Evolutionary conservation across 495 filamentous ascomycete genomes (phyloP).

Genomic region (Penicillium waksmanii): DNA sequence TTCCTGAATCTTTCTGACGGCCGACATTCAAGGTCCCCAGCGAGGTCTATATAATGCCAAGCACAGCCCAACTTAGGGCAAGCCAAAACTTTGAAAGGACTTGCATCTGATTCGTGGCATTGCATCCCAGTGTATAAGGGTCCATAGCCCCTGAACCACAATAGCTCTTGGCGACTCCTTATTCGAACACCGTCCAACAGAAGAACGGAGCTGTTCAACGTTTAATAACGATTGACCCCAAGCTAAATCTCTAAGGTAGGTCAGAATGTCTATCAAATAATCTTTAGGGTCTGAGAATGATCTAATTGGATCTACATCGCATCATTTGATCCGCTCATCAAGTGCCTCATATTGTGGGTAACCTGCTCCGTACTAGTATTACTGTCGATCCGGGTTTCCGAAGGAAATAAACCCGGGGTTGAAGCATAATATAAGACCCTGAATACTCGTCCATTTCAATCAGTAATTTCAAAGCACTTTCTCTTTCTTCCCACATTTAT

Average conservation of each 20-base stretch:
- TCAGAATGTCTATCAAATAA: not conserved
- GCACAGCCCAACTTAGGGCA: no score
- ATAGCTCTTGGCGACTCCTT: not conserved
- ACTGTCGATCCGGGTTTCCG: not conserved
- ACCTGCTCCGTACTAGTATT: not conserved
- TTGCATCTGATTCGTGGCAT: no score
- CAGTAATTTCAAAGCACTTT: not conserved
- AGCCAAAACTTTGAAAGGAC: no score
- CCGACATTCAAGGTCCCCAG: no score
- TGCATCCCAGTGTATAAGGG: no score
- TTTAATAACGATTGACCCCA: not conserved
- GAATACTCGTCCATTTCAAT: no score
- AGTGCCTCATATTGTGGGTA: slow-evolving; percentile 1
- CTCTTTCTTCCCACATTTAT: not conserved
- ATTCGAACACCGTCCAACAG: no score
- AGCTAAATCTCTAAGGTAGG: not conserved
- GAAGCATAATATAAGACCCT: no score
- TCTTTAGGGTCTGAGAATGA: not conserved
- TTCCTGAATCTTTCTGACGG: no score
- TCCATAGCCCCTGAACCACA: not conserved
- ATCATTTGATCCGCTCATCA: not conserved
- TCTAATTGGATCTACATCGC: not conserved
- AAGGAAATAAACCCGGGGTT: not conserved
- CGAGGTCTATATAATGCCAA: no score
- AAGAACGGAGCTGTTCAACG: no score